Base-by-base conservation (phyloP, 2,329 filamentous ascomycete species). In the Apiospora marii region DNA sequence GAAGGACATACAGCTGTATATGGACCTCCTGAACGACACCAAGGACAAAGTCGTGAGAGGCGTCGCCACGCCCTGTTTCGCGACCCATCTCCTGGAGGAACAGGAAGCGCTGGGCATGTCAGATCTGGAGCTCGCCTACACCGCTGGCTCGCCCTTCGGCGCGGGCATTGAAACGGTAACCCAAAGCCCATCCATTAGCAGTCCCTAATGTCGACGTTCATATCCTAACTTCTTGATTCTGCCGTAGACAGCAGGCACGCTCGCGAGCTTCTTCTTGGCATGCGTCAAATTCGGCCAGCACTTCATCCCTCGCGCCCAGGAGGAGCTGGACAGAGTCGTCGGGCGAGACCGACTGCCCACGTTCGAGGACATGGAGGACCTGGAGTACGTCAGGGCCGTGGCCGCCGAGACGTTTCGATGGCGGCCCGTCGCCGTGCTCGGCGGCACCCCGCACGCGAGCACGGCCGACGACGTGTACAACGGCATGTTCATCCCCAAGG, bases 161-260 rank as follows among this genome's bases (percentile, higher is more conserved):
- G 84, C 84, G 0, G 84, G 84, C 0, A 83, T 85, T 0, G 84
- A 85, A 73, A 85, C 84, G 0, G 83, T 84, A 74, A 74, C 14
- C 6, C 4, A 43, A 43, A 0, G 12, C 19, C 3, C 0, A 70
- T 6, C 67, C 73, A 46, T 74, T 46, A 6, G 16, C 10, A 68
- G 5, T 10, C 5, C 37, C 37, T 41, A 51, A 22, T 2, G 4
- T 30, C 27, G n/a, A n/a, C 27, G 27, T 30, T 30, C 4, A 30
- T 30, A 30, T 27, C 16, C 37, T 27, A 30, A 41, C 43, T 5
- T 64, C 1, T 16, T n/a, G n/a, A n/a, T n/a, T n/a, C 48, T 58
- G 68, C 80, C n/a, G 84, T 84, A 79, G 85, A 90, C 75, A 72
- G 88, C 74, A 77, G 89, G 71, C 73, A 89, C 80, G 72, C 85